Percentiles rank a stretch among this genome's conserved stretches.
phyloP scores from a whole-genome alignment of 495 filamentous ascomycete species.

The Lichina pygmaea region DNA sequence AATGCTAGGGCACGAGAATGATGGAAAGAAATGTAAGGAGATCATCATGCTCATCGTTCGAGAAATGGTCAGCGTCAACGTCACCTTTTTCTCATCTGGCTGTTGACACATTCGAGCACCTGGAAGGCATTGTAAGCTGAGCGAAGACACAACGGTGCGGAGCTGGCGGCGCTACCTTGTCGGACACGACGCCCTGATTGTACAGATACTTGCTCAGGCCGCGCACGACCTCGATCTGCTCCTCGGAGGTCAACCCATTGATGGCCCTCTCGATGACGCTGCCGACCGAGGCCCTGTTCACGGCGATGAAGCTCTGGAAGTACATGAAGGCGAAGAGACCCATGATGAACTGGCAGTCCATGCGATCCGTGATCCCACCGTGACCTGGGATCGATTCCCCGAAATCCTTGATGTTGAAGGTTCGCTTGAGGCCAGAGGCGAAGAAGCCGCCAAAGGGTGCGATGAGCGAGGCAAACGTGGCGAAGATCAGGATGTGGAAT shows the following conservation, averaged over 20 bases:
- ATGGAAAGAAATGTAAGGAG: background rate
- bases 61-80: background rate
- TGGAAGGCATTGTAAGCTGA: background rate
- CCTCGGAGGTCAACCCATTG: slow-evolving; percentile 52
- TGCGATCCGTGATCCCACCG: slow-evolving; percentile 93
- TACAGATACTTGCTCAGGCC: slow-evolving; percentile 62
- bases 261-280: slow-evolving; percentile 73
- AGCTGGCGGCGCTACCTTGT: slow-evolving; percentile 18
- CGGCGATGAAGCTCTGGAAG: slow-evolving; percentile 89
- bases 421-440: slow-evolving; percentile 87
- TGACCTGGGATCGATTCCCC: slow-evolving; percentile 95
- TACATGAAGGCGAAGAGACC: slow-evolving; percentile 97
- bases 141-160: background rate
- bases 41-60: background rate
- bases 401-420: slow-evolving; percentile 99
- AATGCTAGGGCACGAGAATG: background rate
- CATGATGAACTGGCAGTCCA: slow-evolving; percentile 99
- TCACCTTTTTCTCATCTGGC: background rate
- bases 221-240: slow-evolving; percentile 72
- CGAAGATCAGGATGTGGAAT: slow-evolving; percentile 75
- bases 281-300: slow-evolving; percentile 55
- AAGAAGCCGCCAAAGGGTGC: slow-evolving; percentile 98
- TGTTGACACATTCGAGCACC: background rate
- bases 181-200: slow-evolving; percentile 49
- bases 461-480: slow-evolving; percentile 86